A percentile compares a stretch with the other conserved stretches of the same genome.
These are phyloP conservation scores for Fistulinella cinereoalba DNA, from an alignment of 1,284 basidiomycete species.

Conservation along the genomic window DNA sequence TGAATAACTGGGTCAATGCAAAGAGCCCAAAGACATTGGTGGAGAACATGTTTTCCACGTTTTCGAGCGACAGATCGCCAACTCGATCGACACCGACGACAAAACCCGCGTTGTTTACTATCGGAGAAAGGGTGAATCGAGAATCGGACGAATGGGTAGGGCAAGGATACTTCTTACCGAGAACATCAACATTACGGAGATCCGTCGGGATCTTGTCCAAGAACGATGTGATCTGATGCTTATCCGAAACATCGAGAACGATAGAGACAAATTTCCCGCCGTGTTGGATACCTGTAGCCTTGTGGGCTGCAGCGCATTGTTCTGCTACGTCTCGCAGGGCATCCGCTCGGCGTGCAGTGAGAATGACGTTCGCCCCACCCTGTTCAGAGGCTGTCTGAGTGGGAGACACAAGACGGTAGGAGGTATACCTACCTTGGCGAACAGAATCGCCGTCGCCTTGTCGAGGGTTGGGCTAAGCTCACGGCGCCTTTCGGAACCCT, in stretches of 20 bases:
- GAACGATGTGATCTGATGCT: conserved; percentile 60
- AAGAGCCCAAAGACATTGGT: conserved; percentile 94
- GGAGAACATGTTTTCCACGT: conserved; percentile 86
- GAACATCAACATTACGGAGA: conserved; percentile 68
- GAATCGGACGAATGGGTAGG: background rate
- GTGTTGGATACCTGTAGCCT: conserved; percentile 64
- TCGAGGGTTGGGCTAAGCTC: conserved; percentile 2
- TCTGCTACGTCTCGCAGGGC: conserved; percentile 62
- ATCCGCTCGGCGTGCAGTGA: conserved; percentile 68
- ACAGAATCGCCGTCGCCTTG: conserved; percentile 80
- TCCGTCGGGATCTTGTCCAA: conserved; percentile 67
- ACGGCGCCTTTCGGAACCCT: background rate
- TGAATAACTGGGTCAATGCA: conserved; percentile 73
- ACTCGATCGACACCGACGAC: conserved; percentile 82
- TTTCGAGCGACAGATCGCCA: conserved; percentile 72
- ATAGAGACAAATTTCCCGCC: conserved; percentile 70
- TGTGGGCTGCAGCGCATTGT: conserved; percentile 67
- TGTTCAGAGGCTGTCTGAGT: conserved; percentile 26
- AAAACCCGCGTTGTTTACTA: conserved; percentile 87
- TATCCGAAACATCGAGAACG: conserved; percentile 75
- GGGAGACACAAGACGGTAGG: background rate
- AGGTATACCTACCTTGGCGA: conserved; percentile 63
- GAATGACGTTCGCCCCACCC: conserved; percentile 78
- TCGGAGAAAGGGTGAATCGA: conserved; percentile 1
- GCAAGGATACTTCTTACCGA: conserved; percentile 47